Conservation (phyloP, 768 basidiomycete species). For the Xerocomellus intermedius region DNA sequence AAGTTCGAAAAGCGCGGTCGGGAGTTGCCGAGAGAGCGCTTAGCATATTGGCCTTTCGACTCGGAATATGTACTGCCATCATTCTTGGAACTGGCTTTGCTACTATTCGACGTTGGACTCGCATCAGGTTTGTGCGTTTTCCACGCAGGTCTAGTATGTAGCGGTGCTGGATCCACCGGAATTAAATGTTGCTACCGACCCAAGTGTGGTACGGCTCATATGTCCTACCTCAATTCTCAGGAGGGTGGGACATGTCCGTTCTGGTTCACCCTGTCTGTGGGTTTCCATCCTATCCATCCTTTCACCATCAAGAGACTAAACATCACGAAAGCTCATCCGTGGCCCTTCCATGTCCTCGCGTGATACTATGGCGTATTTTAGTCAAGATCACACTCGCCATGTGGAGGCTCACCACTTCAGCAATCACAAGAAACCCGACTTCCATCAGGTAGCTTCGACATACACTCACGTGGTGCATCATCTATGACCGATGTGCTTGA, state of each 20-base stretch:
- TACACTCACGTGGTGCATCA: slow-evolving; percentile 37
- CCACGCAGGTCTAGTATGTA: not conserved
- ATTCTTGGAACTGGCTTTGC: not conserved
- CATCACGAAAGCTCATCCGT: slow-evolving; percentile 20
- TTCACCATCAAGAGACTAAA: slow-evolving; percentile 25
- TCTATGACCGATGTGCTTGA: slow-evolving; percentile 43
- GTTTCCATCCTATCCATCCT: not conserved
- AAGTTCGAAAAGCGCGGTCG: slow-evolving; percentile 14
- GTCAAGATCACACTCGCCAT: slow-evolving; percentile 33
- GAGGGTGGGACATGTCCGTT: not conserved
- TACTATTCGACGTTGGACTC: not conserved
- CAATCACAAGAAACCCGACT: slow-evolving; percentile 36
- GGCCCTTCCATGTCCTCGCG: slow-evolving; percentile 37
- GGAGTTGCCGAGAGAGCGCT: slow-evolving; percentile 28
- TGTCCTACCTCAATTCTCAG: slow-evolving; percentile 10
- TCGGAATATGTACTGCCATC: no score
- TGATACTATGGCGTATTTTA: not conserved
- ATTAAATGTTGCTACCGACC: not conserved
- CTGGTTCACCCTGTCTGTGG: not conserved
- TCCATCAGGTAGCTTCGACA: slow-evolving; percentile 39
- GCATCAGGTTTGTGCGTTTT: no score
- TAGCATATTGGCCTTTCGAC: not conserved
- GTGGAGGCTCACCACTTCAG: slow-evolving; percentile 48
- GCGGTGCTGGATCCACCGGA: no score
- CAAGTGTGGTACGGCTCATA: not conserved